Conservation (phyloP, 169 alveolate species). For the Cytauxzoon felis region DNA sequence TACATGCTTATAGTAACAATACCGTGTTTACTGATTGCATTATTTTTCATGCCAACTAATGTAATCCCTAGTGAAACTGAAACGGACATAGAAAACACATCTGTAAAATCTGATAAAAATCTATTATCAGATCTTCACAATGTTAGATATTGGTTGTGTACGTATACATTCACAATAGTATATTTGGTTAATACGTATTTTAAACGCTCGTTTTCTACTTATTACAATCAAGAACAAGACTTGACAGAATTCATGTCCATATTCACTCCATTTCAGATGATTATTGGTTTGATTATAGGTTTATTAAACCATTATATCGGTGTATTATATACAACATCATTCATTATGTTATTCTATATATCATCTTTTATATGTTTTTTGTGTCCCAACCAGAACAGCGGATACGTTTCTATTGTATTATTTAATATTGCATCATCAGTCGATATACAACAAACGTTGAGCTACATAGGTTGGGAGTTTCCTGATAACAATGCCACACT, state of each 20-base stretch:
- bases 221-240: conserved; percentile 30
- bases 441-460: conserved; percentile 55
- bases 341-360: conserved; percentile 25
- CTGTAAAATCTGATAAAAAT: too few species aligned
- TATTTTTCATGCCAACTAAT: conserved; percentile 32
- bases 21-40: conserved; percentile 10
- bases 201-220: conserved; percentile 37
- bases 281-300: conserved; percentile 28
- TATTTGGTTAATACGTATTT: conserved; percentile 26
- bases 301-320: conserved; percentile 46
- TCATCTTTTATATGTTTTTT: conserved; percentile 8
- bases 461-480: conserved; percentile 29
- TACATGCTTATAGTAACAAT: conserved; percentile 45
- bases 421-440: conserved; percentile 46
- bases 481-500: conserved; percentile 52
- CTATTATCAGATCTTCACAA: conserved; percentile 6
- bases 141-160: conserved; percentile 23
- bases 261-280: conserved; percentile 15
- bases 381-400: conserved; percentile 27
- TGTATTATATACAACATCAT: conserved; percentile 23
- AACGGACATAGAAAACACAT: too few species aligned
- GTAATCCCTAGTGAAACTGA: too few species aligned
- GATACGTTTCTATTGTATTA: conserved; percentile 28
- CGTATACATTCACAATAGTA: conserved; percentile 21
- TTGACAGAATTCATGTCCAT: conserved; percentile 22